phyloP scores from a whole-genome alignment of 306 rosid genomes.

The Cyclanthera cordifolia region DNA sequence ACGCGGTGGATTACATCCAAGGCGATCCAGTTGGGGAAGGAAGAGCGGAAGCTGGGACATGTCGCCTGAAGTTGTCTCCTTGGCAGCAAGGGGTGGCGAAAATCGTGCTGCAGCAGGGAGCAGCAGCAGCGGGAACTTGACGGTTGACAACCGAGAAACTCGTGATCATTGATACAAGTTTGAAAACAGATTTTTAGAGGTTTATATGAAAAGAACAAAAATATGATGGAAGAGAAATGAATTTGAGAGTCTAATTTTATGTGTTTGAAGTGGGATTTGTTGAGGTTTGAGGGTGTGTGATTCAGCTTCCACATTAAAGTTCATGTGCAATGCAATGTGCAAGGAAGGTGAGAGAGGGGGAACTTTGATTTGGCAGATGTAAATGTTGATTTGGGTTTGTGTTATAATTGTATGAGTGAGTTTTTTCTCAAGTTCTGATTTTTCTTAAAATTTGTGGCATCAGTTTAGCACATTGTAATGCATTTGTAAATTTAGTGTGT shows the following conservation, averaged over 20 bases:
- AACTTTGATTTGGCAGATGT: constrained; percentile 31
- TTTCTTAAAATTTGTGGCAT: constrained; percentile 32
- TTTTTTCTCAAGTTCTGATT: constrained; percentile 15
- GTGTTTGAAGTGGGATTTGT: constrained; percentile 13
- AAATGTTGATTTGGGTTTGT: constrained; percentile 37
- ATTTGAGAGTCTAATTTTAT: constrained; percentile 14
- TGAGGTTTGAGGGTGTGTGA: constrained; percentile 17
- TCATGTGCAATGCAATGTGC: constrained; percentile 26
- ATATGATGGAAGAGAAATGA: not conserved
- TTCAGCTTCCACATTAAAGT: constrained; percentile 28
- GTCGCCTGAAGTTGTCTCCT: constrained; percentile 94
- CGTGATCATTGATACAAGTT: not conserved
- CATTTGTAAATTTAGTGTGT: constrained; percentile 23
- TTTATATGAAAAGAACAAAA: not conserved
- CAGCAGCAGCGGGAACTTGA: constrained; percentile 35
- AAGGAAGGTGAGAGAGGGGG: not conserved
- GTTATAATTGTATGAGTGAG: constrained; percentile 46
- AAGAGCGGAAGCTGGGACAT: constrained; percentile 99
- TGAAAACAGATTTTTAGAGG: constrained; percentile 10
- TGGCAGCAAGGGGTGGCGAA: constrained; percentile 81
- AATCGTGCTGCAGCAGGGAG: constrained; percentile 52
- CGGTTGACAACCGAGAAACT: constrained; percentile 26
- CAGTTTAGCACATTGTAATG: constrained; percentile 19
- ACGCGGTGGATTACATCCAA: constrained; percentile 64
- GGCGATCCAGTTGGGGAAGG: constrained; percentile 97